Percentiles rank a stretch among this genome's conserved stretches.
phyloP scores from a whole-genome alignment of 257 asterid species.

The Nicotiana sylvestris region DNA sequence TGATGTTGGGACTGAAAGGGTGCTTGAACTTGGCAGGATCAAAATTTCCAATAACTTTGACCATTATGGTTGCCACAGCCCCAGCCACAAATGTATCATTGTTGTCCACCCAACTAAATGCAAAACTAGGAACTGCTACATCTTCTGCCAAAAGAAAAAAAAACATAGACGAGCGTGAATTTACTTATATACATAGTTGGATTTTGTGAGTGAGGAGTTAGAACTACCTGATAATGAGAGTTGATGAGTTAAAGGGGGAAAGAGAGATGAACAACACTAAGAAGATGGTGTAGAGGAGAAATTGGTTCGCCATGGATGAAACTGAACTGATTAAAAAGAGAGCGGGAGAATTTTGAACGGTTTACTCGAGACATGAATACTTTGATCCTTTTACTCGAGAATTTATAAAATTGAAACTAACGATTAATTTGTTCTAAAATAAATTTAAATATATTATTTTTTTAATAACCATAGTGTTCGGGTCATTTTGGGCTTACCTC shows the following conservation, averaged over 20 bases:
- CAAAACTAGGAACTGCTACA: conserved; percentile 42
- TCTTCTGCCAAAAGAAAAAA: conserved; percentile 30
- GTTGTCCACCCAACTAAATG: conserved; percentile 70
- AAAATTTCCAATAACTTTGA: conserved; percentile 60
- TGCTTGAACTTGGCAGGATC: conserved; percentile 37
- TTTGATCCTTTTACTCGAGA: too few relatives aligned
- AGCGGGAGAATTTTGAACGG: background rate
- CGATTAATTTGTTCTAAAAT: too few relatives aligned
- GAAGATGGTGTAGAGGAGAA: background rate
- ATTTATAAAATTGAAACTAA: too few relatives aligned
- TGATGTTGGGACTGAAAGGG: conserved; percentile 60
- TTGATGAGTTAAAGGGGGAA: background rate
- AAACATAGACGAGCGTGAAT: background rate
- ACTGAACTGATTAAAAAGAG: background rate
- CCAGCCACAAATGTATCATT: conserved; percentile 60
- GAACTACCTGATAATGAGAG: conserved; percentile 18
- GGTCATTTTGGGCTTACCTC: too few relatives aligned
- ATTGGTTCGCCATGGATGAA: background rate
- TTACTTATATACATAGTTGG: background rate
- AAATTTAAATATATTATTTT: too few relatives aligned
- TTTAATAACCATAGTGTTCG: too few relatives aligned
- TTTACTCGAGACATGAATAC: too few relatives aligned
- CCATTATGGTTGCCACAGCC: conserved; percentile 51
- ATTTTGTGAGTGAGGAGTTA: background rate
- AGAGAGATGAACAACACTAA: conserved; percentile 10